Percentiles rank a stretch among this genome's conserved stretches.
These are phyloP conservation scores for Mycena leptocephala DNA, from an alignment of 768 basidiomycete genomes.

Conservation along the genomic window DNA sequence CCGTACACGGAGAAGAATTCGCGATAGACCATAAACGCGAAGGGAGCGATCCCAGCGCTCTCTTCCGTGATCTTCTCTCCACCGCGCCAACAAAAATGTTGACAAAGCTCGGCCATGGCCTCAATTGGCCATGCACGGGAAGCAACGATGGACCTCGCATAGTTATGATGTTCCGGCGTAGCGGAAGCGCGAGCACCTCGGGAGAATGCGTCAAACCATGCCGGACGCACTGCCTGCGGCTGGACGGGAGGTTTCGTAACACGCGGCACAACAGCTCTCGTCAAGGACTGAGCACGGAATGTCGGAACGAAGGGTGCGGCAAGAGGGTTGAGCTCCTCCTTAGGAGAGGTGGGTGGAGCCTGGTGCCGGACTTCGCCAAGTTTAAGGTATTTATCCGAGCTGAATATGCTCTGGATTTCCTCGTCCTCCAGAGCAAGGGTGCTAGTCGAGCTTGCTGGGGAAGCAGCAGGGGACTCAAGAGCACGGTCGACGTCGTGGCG, in stretches of 20 bases:
- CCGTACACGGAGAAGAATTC: conserved; percentile 32
- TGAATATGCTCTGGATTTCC: conserved; percentile 26
- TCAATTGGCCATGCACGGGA: conserved; percentile 37
- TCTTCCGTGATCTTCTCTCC: conserved; percentile 23
- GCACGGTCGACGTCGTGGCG: not conserved
- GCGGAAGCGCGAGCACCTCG: conserved; percentile 26
- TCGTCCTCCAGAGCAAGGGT: conserved; percentile 35
- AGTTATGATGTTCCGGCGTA: not conserved
- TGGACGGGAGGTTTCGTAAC: conserved; percentile 18
- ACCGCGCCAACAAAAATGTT: conserved; percentile 46
- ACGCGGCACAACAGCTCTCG: not conserved
- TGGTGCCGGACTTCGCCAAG: not conserved
- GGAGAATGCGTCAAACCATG: conserved; percentile 31
- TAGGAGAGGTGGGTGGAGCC: not conserved
- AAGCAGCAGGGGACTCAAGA: conserved; percentile 14
- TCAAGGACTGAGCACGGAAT: not conserved
- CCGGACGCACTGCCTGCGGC: conserved; percentile 1
- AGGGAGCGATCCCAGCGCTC: conserved; percentile 35
- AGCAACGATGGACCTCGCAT: conserved; percentile 21
- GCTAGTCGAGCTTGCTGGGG: conserved; percentile 35
- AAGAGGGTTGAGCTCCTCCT: conserved; percentile 33
- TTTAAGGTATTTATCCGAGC: conserved; percentile 9
- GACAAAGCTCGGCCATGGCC: conserved; percentile 42
- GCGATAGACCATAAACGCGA: conserved; percentile 43
- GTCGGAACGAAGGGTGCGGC: conserved; percentile 33